These are phyloP conservation scores for Fusarium abutilonis DNA, from an alignment of 2,329 filamentous ascomycete species.

Conservation along the genomic window DNA sequence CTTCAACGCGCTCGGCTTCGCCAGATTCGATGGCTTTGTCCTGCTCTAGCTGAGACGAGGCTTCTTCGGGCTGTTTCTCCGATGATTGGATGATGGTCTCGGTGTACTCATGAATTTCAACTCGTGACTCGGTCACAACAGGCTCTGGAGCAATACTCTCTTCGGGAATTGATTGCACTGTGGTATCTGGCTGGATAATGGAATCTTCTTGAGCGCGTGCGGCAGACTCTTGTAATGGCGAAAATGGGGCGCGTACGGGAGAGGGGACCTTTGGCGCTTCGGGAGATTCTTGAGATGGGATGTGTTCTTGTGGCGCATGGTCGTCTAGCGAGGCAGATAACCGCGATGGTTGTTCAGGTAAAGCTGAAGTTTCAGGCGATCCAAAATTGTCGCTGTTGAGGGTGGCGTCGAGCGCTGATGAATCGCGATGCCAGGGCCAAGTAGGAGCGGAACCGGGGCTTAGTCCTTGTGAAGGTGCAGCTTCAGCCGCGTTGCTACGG, in stretches of 20 bases:
- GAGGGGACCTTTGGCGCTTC: background rate
- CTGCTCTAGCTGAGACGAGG: background rate
- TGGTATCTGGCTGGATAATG: background rate
- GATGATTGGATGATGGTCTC: conserved; percentile 37
- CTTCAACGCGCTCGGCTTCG: conserved; percentile 25
- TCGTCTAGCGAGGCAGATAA: conserved; percentile 21
- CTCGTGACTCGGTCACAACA: conserved; percentile 5
- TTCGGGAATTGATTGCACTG: background rate
- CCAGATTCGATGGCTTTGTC: background rate
- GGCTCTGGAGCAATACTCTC: background rate
- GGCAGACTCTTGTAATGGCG: conserved; percentile 15
- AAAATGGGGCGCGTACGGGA: conserved; percentile 4
- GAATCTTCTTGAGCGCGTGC: background rate
- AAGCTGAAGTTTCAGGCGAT: conserved; percentile 17
- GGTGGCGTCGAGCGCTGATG: conserved; percentile 12
- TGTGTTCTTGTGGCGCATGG: background rate
- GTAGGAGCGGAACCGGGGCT: conserved; percentile 21
- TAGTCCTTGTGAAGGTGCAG: conserved; percentile 1
- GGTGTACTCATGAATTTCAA: conserved; percentile 24
- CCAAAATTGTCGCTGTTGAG: conserved; percentile 10
- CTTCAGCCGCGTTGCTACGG: conserved; percentile 17
- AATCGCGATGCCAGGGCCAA: conserved; percentile 38
- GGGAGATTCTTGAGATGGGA: background rate
- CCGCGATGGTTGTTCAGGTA: background rate
- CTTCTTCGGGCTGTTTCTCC: conserved; percentile 21